phyloP scores from a whole-genome alignment of 768 basidiomycete species.

The Russula emetica region DNA sequence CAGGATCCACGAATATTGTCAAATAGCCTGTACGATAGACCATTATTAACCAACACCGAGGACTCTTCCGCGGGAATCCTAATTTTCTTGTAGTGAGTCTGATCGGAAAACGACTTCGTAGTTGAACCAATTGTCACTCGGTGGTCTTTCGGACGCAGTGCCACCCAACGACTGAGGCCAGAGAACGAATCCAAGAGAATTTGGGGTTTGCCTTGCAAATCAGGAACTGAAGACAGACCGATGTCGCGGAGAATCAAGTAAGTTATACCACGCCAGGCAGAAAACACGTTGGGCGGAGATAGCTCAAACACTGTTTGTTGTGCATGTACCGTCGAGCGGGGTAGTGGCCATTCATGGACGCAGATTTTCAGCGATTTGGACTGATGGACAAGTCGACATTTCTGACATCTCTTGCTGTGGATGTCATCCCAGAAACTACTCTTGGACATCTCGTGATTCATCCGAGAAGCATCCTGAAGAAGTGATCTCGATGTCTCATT shows the following conservation, averaged over 20 bases:
- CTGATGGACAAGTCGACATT: neutral
- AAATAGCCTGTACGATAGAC: conserved; percentile 12
- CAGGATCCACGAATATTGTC: neutral
- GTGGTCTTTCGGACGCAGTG: neutral
- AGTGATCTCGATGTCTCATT: neutral
- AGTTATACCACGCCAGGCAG: conserved; percentile 18
- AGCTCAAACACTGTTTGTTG: conserved; percentile 18
- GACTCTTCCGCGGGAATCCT: conserved; percentile 5
- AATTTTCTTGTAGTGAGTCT: conserved; percentile 9
- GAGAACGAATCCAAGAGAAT: conserved; percentile 2
- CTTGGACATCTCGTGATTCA: neutral
- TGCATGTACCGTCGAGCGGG: neutral
- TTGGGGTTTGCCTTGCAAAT: neutral
- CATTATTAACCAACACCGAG: conserved; percentile 9
- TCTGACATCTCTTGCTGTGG: neutral
- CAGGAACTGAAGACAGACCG: neutral
- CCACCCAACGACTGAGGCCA: conserved; percentile 7
- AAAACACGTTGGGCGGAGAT: conserved; percentile 7
- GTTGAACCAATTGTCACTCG: conserved; percentile 17
- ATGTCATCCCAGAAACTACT: too few relatives aligned
- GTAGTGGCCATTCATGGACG: conserved; percentile 22
- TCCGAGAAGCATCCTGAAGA: neutral
- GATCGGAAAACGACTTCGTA: conserved; percentile 4
- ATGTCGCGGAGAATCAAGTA: conserved; percentile 17
- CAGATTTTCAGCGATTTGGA: neutral